Base-by-base conservation (phyloP, 352 stramenopile genomes). In the Pythium sp. region DNA sequence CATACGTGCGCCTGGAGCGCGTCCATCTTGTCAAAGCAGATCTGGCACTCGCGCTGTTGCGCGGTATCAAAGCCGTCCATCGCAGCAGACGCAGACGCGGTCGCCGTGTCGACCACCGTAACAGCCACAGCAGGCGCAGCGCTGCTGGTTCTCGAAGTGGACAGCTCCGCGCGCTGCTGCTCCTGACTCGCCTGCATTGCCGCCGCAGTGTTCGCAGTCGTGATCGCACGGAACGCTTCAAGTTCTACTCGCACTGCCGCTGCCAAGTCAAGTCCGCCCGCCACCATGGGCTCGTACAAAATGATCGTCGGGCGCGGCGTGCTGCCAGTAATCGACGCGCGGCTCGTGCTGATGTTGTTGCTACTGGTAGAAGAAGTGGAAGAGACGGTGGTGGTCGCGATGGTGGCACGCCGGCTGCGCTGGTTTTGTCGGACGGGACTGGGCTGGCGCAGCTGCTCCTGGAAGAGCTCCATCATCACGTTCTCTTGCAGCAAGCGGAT, bases 21-120 rank as follows among this genome's bases (percentile, higher is more conserved):
- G 24, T 89, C 80, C 58, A 91, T 68, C 34, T 73, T 77, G 57
- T 93, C 82, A 47, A 89, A 93, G 74, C 85, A 93, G 67, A 93
- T 90, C 73, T 90, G 80, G 65, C 85, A 93, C 56, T 90, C 81
- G 47, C 69, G 74, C 32, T 58, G 68, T 47, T 62, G 65, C 1
- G 20, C 58, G 47, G 68, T 71, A 56, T 80, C 76, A 46, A 82
- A 74, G 47, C 59, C 57, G 8, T 80, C 61, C 26, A 47, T 70
- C 61, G 46, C 24, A 43, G 6, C 49, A 59, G 46, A 2, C 2
- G 53, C 15, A 41, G 26, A 2, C 28, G 53, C 8, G n/a, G 26
- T 36, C 24, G 14, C 14, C 3, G 53, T 28, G 55, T 43, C 30
- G 22, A 28, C 18, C 5, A 46, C 5, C 12, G 15, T n/a, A 51